Evolutionary conservation across 331 rosid species (phyloP).

Genomic region (Phaseolus coccineus): DNA sequence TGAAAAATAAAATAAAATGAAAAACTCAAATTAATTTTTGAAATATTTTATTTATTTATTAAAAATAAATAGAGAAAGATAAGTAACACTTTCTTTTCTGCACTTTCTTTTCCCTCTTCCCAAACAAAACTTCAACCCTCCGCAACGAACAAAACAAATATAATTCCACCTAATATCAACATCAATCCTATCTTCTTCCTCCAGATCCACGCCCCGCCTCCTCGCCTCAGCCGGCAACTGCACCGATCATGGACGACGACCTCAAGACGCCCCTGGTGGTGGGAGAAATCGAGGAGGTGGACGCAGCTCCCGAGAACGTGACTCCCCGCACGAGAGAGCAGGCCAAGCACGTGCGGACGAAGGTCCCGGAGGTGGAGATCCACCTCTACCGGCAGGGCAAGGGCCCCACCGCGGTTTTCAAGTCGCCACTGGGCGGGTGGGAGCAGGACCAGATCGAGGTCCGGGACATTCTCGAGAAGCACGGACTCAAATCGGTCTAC

Average conservation of each 20-base stretch:
- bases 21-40: too few relatives aligned
- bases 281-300: constrained; percentile 69
- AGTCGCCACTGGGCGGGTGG: constrained; percentile 74
- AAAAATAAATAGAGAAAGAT: too few relatives aligned
- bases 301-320: constrained; percentile 7
- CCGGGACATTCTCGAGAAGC: constrained; percentile 69
- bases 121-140: neutral
- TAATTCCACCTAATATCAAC: neutral
- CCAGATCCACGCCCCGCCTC: neutral
- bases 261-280: constrained; percentile 36
- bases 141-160: neutral
- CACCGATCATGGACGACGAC: constrained; percentile 45
- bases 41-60: too few relatives aligned
- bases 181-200: neutral
- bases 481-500: constrained; percentile 65
- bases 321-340: neutral
- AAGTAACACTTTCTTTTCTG: too few relatives aligned
- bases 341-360: constrained; percentile 39
- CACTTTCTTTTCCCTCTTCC: neutral
- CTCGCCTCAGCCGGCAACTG: neutral
- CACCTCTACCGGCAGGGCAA: constrained; percentile 70
- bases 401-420: constrained; percentile 80
- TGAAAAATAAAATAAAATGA: too few relatives aligned
- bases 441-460: constrained; percentile 89
- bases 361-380: constrained; percentile 79